A percentile compares a stretch with the other conserved stretches of the same genome.
These are phyloP conservation scores for Crassisporium funariophilum DNA, from an alignment of 768 basidiomycete genomes.

Conservation along the genomic window DNA sequence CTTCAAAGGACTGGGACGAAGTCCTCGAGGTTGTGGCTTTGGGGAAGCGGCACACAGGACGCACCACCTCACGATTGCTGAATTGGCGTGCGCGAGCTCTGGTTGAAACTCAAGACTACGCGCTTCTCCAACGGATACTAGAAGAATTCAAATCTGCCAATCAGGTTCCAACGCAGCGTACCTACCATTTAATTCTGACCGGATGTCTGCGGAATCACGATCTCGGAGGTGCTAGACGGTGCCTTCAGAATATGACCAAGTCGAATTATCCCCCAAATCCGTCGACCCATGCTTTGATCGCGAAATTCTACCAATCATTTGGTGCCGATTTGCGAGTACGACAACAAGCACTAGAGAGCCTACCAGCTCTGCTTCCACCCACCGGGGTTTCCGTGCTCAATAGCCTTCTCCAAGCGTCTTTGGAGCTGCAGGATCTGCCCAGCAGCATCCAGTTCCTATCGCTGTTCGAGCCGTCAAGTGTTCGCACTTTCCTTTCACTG, in stretches of 20 bases:
- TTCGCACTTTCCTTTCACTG: conserved; percentile 25
- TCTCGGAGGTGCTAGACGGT: conserved; percentile 53
- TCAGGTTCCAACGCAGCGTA: conserved; percentile 56
- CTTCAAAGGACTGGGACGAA: conserved; percentile 48
- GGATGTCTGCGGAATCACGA: conserved; percentile 72
- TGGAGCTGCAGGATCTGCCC: conserved; percentile 55
- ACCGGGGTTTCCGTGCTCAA: conserved; percentile 64
- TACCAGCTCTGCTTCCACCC: conserved; percentile 41
- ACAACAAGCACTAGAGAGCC: conserved; percentile 46
- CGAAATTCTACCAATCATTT: conserved; percentile 57
- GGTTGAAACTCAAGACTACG: conserved; percentile 54
- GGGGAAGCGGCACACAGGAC: conserved; percentile 50
- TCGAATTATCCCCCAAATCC: conserved; percentile 56
- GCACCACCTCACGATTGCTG: conserved; percentile 56
- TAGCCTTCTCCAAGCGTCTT: conserved; percentile 60
- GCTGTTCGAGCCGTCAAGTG: conserved; percentile 40
- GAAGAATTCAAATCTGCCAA: conserved; percentile 49
- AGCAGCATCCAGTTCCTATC: conserved; percentile 50
- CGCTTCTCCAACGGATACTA: conserved; percentile 45
- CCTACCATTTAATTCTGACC: conserved; percentile 69
- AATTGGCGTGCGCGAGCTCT: conserved; percentile 72
- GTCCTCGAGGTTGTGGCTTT: conserved; percentile 51
- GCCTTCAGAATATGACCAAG: conserved; percentile 57
- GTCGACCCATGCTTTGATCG: conserved; percentile 62
- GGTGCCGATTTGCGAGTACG: conserved; percentile 61